phyloP scores from a whole-genome alignment of 192 early-diverging fungal genomes.

The Phlyctochytrium bullatum region DNA sequence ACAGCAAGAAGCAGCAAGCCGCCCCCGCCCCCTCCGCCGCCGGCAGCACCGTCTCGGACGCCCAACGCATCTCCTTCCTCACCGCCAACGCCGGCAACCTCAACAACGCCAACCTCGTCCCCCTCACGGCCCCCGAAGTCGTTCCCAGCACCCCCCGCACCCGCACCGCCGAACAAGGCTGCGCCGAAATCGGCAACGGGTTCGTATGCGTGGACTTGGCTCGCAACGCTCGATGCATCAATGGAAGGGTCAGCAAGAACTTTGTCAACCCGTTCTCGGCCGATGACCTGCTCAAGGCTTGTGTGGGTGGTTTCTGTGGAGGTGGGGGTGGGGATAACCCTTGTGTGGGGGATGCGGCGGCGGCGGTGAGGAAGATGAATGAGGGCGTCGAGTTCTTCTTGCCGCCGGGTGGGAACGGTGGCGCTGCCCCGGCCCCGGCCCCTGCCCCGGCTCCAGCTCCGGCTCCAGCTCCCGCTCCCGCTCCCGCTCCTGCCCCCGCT shows the following conservation, averaged over 20 bases:
- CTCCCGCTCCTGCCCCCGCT: too few relatives aligned
- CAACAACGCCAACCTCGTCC: slow-evolving; percentile 10
- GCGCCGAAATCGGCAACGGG: slow-evolving; percentile 10
- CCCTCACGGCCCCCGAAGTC: slow-evolving; percentile 12
- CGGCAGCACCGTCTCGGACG: slow-evolving; percentile 5
- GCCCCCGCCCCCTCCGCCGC: too few relatives aligned
- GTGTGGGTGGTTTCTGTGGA: slow-evolving; percentile 15
- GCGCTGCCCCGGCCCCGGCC: neutral
- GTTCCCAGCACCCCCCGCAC: slow-evolving; percentile 8
- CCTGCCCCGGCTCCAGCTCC: neutral
- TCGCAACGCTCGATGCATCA: slow-evolving; percentile 9
- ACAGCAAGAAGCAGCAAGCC: neutral
- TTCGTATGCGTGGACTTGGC: slow-evolving; percentile 19
- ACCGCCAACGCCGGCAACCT: slow-evolving; percentile 3
- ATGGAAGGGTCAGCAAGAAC: slow-evolving; percentile 14
- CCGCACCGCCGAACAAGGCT: slow-evolving; percentile 14
- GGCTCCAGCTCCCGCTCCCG: slow-evolving; percentile 9
- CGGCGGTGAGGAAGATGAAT: neutral
- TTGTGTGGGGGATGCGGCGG: slow-evolving; percentile 7
- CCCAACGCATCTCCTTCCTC: slow-evolving; percentile 9
- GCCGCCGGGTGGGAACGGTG: neutral
- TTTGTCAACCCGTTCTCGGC: slow-evolving; percentile 12
- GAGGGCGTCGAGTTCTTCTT: neutral
- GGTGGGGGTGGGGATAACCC: neutral
- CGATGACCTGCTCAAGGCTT: slow-evolving; percentile 6